Evolutionary conservation across 129 eudicot species (phyloP).

Genomic region (Flaveria ramosissima): DNA sequence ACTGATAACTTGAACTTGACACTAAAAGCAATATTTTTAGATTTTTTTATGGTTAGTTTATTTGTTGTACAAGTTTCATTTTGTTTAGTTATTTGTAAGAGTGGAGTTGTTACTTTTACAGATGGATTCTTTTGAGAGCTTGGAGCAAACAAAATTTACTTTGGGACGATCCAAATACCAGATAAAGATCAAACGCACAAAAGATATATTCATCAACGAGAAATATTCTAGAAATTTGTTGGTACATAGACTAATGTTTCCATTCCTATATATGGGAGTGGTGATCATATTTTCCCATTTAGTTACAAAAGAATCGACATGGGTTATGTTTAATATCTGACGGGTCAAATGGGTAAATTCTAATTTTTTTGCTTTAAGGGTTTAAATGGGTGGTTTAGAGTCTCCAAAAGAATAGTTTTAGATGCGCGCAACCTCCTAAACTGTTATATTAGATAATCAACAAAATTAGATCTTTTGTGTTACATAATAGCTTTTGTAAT

Average conservation of each 20-base stretch:
- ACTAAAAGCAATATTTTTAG: not conserved
- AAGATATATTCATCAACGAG: constrained; percentile 54
- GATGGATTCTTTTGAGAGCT: constrained; percentile 66
- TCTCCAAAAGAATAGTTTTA: not conserved
- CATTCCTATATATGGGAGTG: not conserved
- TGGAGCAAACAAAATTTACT: constrained; percentile 67
- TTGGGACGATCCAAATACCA: constrained; percentile 67
- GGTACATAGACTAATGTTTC: constrained; percentile 44
- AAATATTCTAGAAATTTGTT: constrained; percentile 60
- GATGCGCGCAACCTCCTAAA: not conserved
- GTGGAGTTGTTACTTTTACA: constrained; percentile 23
- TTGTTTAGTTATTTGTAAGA: not conserved
- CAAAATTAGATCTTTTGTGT: not conserved
- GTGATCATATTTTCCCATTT: too few relatives aligned
- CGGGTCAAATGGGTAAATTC: not conserved
- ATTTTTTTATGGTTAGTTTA: constrained; percentile 18
- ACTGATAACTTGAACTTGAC: not conserved
- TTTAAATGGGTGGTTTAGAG: not conserved
- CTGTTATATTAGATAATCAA: not conserved
- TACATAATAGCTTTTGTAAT: not conserved
- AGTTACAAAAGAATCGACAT: too few relatives aligned
- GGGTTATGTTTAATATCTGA: too few relatives aligned
- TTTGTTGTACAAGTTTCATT: constrained; percentile 18
- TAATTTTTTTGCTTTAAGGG: not conserved
- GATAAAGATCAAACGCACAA: constrained; percentile 51